Conservation (phyloP, 176 grass and related monocot genomes). For the Luzula sylvatica region DNA sequence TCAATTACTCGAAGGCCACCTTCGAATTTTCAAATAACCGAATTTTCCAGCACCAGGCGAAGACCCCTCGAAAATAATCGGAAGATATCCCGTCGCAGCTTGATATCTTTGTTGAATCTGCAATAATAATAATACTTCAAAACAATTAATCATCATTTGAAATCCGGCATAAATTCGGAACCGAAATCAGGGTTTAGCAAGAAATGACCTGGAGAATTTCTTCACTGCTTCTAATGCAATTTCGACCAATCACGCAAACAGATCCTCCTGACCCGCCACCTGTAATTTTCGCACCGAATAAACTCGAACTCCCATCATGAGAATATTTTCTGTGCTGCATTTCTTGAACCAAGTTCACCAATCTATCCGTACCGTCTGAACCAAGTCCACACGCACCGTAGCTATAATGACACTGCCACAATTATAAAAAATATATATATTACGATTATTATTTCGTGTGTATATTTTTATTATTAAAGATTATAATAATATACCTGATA, state of each 20-base stretch:
- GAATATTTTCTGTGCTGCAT: conserved; percentile 64
- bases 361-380: conserved; percentile 73
- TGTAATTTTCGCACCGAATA: conserved; percentile 89
- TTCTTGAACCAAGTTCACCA: conserved; percentile 89
- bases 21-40: conserved; percentile 67
- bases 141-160: neutral
- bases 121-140: conserved; percentile 7
- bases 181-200: neutral
- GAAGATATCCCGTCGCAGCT: conserved; percentile 72
- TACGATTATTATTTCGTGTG: neutral
- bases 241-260: conserved; percentile 71
- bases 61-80: conserved; percentile 73
- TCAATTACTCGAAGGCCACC: neutral
- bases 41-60: conserved; percentile 81
- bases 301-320: conserved; percentile 22
- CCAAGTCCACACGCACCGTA: conserved; percentile 87
- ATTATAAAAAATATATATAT: neutral
- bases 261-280: conserved; percentile 84
- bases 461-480: neutral
- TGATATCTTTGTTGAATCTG: conserved; percentile 95
- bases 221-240: conserved; percentile 69
- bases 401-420: conserved; percentile 79
- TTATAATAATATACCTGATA: conserved; percentile 57
- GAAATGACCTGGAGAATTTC: conserved; percentile 66
- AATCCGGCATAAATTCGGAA: neutral